A percentile compares a stretch with the other conserved stretches of the same genome.
Conservation (phyloP, 176 grass and related monocot genomes). For the Oryza nivara region DNA sequence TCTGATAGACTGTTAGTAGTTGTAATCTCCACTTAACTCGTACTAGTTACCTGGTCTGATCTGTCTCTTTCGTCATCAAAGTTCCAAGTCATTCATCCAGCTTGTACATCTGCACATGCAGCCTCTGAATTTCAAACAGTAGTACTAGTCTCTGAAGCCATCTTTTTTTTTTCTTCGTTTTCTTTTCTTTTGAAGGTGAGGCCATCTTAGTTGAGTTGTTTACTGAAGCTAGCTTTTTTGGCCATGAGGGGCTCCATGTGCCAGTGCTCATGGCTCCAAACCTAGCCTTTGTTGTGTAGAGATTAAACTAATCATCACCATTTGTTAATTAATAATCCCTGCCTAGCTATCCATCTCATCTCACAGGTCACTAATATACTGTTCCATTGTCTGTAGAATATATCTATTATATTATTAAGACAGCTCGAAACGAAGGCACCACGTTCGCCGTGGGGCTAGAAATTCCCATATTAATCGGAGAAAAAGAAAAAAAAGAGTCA, state of each 20-base stretch:
- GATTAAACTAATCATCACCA: constrained; percentile 29
- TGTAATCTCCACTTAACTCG: background rate
- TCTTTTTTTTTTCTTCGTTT: background rate
- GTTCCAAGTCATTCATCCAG: constrained; percentile 7
- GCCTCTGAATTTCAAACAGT: constrained; percentile 32
- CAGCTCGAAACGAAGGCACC: too few species aligned
- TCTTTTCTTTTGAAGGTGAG: background rate
- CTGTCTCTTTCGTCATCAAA: constrained; percentile 15
- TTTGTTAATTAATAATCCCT: constrained; percentile 37
- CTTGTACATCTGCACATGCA: constrained; percentile 5
- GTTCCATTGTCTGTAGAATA: background rate
- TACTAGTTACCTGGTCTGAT: background rate
- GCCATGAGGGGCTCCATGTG: constrained; percentile 60
- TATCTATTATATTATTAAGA: too few species aligned
- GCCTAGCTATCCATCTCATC: constrained; percentile 10
- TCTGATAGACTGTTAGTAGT: background rate
- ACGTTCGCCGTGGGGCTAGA: too few species aligned
- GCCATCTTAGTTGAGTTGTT: constrained; percentile 20
- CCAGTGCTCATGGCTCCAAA: constrained; percentile 56
- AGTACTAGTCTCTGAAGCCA: background rate
- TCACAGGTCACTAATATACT: background rate
- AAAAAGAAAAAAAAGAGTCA: too few species aligned
- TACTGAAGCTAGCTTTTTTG: constrained; percentile 35
- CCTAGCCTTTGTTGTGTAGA: constrained; percentile 48
- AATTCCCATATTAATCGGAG: too few species aligned